Evolutionary conservation across 495 filamentous ascomycete genomes (phyloP).

Genomic region (Penicillium bialowiezense): DNA sequence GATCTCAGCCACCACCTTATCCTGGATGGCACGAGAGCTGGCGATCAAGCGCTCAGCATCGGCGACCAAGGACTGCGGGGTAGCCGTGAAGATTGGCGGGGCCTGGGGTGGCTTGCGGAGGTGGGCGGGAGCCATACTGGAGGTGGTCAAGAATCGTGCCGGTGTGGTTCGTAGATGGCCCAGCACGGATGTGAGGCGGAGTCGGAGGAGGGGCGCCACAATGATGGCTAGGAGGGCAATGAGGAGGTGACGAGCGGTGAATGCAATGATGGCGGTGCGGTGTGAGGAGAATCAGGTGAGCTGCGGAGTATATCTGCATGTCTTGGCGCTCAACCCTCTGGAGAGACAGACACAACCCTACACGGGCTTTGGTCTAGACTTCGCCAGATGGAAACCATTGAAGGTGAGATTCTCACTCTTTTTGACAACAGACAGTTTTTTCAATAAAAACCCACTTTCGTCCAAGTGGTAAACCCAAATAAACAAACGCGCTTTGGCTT

Average conservation of each 20-base stretch:
- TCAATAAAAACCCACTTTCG: too few relatives aligned
- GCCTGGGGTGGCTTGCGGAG: slow-evolving; percentile 72
- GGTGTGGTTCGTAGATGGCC: slow-evolving; percentile 51
- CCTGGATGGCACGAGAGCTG: slow-evolving; percentile 63
- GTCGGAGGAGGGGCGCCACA: slow-evolving; percentile 70
- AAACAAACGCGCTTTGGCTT: too few relatives aligned
- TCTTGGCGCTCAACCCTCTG: slow-evolving; percentile 1
- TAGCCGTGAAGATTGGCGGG: slow-evolving; percentile 83
- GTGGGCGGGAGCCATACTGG: slow-evolving; percentile 64
- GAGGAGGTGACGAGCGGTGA: slow-evolving; percentile 43
- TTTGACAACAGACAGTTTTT: too few relatives aligned
- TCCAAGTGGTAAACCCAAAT: too few relatives aligned
- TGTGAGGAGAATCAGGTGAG: slow-evolving; percentile 11
- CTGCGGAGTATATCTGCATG: slow-evolving; percentile 1
- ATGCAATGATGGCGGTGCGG: slow-evolving; percentile 19
- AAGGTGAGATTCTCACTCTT: too few relatives aligned
- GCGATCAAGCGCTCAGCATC: slow-evolving; percentile 76
- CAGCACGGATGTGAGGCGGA: slow-evolving; percentile 58
- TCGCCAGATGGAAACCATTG: too few relatives aligned
- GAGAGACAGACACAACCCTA: too few relatives aligned
- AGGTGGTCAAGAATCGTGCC: slow-evolving; percentile 52
- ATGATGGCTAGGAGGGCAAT: slow-evolving; percentile 63
- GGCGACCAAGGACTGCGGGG: slow-evolving; percentile 67
- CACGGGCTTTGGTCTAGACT: too few relatives aligned
- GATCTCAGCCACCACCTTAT: slow-evolving; percentile 69